A percentile compares a stretch with the other conserved stretches of the same genome.
Conservation (phyloP, 306 rosid genomes). For the Prunus mira region DNA sequence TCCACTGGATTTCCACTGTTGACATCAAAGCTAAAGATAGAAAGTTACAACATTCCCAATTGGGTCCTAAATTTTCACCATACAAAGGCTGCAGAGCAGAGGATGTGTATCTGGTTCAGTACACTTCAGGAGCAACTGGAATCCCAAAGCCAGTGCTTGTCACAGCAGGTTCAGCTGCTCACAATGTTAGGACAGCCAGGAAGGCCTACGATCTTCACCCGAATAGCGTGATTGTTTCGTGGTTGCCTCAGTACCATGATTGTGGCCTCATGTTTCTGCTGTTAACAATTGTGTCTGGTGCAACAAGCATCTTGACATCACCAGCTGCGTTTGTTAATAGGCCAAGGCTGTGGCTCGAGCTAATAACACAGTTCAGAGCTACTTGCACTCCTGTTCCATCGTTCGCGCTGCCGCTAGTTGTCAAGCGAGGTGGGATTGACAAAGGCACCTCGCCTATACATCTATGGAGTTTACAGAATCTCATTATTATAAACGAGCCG, state of each 20-base stretch:
- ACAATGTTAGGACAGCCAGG: constrained; percentile 66
- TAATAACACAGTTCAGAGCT: constrained; percentile 57
- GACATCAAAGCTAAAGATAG: constrained; percentile 26
- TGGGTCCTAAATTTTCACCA: background rate
- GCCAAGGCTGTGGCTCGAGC: constrained; percentile 70
- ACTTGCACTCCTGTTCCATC: constrained; percentile 85
- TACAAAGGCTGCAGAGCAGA: constrained; percentile 49
- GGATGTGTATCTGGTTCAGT: constrained; percentile 65
- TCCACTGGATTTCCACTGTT: constrained; percentile 52
- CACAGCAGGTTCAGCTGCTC: constrained; percentile 70
- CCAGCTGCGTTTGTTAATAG: constrained; percentile 52
- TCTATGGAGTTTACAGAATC: constrained; percentile 45
- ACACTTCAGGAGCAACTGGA: constrained; percentile 82
- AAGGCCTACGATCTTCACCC: constrained; percentile 79
- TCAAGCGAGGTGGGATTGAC: constrained; percentile 54
- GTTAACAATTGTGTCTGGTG: constrained; percentile 60
- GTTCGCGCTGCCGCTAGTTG: constrained; percentile 58
- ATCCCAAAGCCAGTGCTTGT: constrained; percentile 75
- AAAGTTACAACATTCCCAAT: background rate
- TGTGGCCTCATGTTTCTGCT: constrained; percentile 83
- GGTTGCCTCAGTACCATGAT: constrained; percentile 89
- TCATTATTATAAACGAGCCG: constrained; percentile 74
- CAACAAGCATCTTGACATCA: constrained; percentile 61
- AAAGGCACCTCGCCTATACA: constrained; percentile 35
- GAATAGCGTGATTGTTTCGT: constrained; percentile 56